phyloP scores from a whole-genome alignment of 225 moss, liverwort and hornwort species.

The Polytrichum formosum region DNA sequence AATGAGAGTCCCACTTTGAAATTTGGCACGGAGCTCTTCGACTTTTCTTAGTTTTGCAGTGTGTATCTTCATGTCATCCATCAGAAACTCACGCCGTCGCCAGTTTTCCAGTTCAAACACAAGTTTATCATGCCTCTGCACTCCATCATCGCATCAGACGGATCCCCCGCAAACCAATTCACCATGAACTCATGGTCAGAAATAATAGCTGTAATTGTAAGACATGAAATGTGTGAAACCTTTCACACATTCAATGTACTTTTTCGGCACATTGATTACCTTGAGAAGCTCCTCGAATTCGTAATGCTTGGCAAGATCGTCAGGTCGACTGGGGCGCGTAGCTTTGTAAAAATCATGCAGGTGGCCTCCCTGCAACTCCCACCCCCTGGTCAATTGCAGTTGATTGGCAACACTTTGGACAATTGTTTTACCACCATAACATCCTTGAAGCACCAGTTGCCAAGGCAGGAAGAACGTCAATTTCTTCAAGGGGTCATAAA shows the following conservation, averaged over 20 bases:
- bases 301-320: conserved; percentile 48
- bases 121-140: conserved; percentile 39
- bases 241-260: neutral
- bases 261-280: conserved; percentile 34
- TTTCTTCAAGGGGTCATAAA: neutral
- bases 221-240: too few relatives aligned
- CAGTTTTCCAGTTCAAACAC: conserved; percentile 41
- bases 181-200: neutral
- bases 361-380: conserved; percentile 35
- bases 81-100: conserved; percentile 40
- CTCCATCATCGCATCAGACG: neutral
- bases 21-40: conserved; percentile 34
- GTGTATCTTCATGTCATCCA: conserved; percentile 40
- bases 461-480: neutral
- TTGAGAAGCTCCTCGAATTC: conserved; percentile 59
- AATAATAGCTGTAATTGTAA: too few relatives aligned
- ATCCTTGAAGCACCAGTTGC: too few relatives aligned
- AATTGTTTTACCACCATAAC: too few relatives aligned
- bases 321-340: conserved; percentile 17
- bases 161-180: neutral
- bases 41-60: conserved; percentile 31
- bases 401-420: too few relatives aligned
- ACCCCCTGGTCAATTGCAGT: neutral
- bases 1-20: conserved; percentile 31
- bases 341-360: conserved; percentile 37